These are phyloP conservation scores for Penicillium verrucosum DNA, from an alignment of 2,329 filamentous ascomycete species.

Conservation along the genomic window DNA sequence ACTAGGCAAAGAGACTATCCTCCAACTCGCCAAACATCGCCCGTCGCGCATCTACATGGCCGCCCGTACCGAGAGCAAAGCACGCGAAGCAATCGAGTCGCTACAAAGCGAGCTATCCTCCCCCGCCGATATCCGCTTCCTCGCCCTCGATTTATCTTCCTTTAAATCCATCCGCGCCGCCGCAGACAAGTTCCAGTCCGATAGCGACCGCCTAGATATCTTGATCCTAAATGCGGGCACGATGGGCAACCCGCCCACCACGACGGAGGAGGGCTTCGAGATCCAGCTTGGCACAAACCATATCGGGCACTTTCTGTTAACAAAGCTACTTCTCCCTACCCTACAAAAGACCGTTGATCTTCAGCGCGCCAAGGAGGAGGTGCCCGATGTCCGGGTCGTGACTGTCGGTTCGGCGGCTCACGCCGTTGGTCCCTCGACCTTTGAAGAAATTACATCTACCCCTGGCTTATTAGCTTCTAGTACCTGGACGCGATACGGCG, in stretches of 20 bases:
- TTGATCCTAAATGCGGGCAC: slow-evolving; percentile 49
- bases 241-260: slow-evolving; percentile 41
- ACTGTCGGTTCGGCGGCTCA: slow-evolving; percentile 39
- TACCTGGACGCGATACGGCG: slow-evolving; percentile 49
- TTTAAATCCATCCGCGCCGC: slow-evolving; percentile 49
- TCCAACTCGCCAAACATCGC: slow-evolving; percentile 50
- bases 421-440: slow-evolving; percentile 30
- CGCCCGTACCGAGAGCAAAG: slow-evolving; percentile 46
- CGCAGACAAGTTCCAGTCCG: slow-evolving; percentile 41
- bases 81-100: slow-evolving; percentile 45
- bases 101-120: slow-evolving; percentile 34
- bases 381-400: slow-evolving; percentile 31
- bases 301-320: slow-evolving; percentile 46
- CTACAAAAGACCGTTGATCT: slow-evolving; percentile 35
- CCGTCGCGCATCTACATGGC: slow-evolving; percentile 56
- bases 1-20: slow-evolving; percentile 47
- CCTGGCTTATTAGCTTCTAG: slow-evolving; percentile 32
- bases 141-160: slow-evolving; percentile 52
- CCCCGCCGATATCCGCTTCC: slow-evolving; percentile 41
- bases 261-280: slow-evolving; percentile 44
- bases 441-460: slow-evolving; percentile 40
- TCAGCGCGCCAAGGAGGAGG: slow-evolving; percentile 30
- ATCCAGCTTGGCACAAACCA: slow-evolving; percentile 49
- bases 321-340: slow-evolving; percentile 43
- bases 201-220: slow-evolving; percentile 44